These are phyloP conservation scores for Trichoderma reesei DNA, from an alignment of 495 filamentous ascomycete genomes.

Conservation along the genomic window DNA sequence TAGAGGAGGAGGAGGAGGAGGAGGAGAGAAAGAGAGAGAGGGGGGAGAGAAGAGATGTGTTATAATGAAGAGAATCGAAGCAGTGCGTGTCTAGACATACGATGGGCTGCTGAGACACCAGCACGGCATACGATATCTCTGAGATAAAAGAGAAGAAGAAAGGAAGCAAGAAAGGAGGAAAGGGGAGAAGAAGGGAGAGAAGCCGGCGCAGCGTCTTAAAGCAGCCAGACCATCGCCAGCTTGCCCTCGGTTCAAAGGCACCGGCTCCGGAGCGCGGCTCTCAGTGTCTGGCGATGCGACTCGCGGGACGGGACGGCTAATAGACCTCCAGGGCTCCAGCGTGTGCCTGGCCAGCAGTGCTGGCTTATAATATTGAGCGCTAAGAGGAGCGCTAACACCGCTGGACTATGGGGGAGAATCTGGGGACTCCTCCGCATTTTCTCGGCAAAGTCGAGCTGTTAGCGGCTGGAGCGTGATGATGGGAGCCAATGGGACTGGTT, in stretches of 20 bases:
- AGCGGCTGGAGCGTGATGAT: no score
- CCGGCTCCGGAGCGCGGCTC: neutral
- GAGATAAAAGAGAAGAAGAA: neutral
- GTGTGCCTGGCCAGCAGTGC: no score
- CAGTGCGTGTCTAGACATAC: no score
- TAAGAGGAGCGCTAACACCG: neutral
- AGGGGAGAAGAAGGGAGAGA: neutral
- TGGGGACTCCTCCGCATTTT: neutral
- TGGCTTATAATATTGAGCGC: no score
- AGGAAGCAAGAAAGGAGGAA: neutral
- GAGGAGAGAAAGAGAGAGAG: neutral
- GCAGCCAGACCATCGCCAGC: neutral
- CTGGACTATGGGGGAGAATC: neutral
- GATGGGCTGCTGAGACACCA: no score
- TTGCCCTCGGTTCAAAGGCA: conserved; percentile 1
- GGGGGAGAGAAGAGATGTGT: neutral
- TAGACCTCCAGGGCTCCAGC: no score
- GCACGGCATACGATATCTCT: neutral
- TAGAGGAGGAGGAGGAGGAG: neutral
- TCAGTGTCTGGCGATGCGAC: neutral
- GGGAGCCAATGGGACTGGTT: no score
- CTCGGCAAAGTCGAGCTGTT: neutral
- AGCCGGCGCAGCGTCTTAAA: neutral
- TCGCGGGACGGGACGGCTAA: conserved; percentile 6
- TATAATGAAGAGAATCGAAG: no score